A percentile compares a stretch with the other conserved stretches of the same genome.
Conservation (phyloP, 2,329 filamentous ascomycete genomes). For the Dactylonectria estremocensis region DNA sequence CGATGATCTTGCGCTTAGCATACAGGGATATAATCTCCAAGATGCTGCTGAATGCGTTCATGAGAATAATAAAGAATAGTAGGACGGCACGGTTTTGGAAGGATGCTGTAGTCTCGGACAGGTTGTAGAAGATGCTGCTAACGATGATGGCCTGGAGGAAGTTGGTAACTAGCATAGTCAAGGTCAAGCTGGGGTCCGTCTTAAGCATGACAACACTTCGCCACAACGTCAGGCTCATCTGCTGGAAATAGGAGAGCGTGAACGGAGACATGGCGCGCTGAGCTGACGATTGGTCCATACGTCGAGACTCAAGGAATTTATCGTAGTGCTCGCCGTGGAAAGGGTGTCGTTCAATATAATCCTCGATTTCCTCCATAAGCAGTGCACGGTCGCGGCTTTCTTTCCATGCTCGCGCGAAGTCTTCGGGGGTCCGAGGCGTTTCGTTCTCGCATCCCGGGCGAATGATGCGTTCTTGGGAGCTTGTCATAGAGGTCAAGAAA, state of each 20-base stretch:
- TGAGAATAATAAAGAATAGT: slow-evolving; percentile 37
- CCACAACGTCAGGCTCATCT: slow-evolving; percentile 31
- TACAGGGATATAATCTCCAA: slow-evolving; percentile 43
- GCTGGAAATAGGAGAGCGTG: slow-evolving; percentile 31
- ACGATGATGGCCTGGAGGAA: slow-evolving; percentile 32
- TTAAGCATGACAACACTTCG: slow-evolving; percentile 29
- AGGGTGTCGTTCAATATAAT: slow-evolving; percentile 44
- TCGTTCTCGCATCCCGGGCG: slow-evolving; percentile 50
- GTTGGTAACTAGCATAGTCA: slow-evolving; percentile 41
- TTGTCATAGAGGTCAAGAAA: slow-evolving; percentile 72
- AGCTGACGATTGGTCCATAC: slow-evolving; percentile 32
- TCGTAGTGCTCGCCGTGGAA: slow-evolving; percentile 40
- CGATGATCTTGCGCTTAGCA: slow-evolving; percentile 48
- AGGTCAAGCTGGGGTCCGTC: slow-evolving; percentile 26
- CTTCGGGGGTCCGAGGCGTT: slow-evolving; percentile 53
- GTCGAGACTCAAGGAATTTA: slow-evolving; percentile 36
- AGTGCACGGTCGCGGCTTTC: slow-evolving; percentile 39
- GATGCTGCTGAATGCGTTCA: slow-evolving; percentile 37
- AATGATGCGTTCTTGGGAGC: slow-evolving; percentile 51
- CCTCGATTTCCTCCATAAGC: slow-evolving; percentile 49
- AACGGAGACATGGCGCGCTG: slow-evolving; percentile 34
- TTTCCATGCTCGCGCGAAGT: slow-evolving; percentile 53
- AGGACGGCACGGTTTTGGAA: slow-evolving; percentile 26
- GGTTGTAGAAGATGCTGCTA: slow-evolving; percentile 39
- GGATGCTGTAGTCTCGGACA: slow-evolving; percentile 20